Base-by-base conservation (phyloP, 176 grass and related monocot genomes). In the Thalia dealbata region DNA sequence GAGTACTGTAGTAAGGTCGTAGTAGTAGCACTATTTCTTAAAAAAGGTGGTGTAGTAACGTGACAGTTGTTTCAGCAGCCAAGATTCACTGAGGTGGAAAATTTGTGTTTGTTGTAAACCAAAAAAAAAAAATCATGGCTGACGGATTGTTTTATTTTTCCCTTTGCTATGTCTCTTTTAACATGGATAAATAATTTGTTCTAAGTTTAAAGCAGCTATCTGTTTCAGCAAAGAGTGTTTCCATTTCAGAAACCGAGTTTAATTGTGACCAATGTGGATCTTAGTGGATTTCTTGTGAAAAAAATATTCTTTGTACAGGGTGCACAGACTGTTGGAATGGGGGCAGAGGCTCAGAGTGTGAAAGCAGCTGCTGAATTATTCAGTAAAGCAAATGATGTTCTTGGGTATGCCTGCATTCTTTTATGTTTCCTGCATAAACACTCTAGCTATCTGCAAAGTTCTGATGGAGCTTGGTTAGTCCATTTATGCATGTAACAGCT, bases 311-410 rank as follows among this genome's bases (percentile, higher is more conserved):
- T 25, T 61, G 65, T 86, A n/a, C 64, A 99, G 95, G 95, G 95
- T 23, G 90, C 95, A 50, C 95, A 99, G 84, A 81, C 85, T 71
- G 83, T 93, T 64, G 95, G 95, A 78, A 99, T 99, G 95, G 95
- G 90, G 0, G 79, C 69, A 69, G 95, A 93, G 81, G 85, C 90
- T 84, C 83, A 88, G 63, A 83, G 52, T 60, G 83, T 88, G 62
- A 81, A 73, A 69, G 87, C 87, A 70, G 90, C 90, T 78, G 83
- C 90, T 16, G 78, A 93, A 73, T 79, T 93, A 52, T 93, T 88
- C 52, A 66, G 82, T 52, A 92, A 93, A 81, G 95, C 90, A 74
- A 99, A 91, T 69, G 87, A 93, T 61, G 85, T 91, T 70, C 95
- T 99, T 79, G 90, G 95, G 95, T 99, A 82, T 64, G 43, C 54